Conservation (phyloP, 2,329 filamentous ascomycete species). For the Ophiostoma novo-ulmi region DNA sequence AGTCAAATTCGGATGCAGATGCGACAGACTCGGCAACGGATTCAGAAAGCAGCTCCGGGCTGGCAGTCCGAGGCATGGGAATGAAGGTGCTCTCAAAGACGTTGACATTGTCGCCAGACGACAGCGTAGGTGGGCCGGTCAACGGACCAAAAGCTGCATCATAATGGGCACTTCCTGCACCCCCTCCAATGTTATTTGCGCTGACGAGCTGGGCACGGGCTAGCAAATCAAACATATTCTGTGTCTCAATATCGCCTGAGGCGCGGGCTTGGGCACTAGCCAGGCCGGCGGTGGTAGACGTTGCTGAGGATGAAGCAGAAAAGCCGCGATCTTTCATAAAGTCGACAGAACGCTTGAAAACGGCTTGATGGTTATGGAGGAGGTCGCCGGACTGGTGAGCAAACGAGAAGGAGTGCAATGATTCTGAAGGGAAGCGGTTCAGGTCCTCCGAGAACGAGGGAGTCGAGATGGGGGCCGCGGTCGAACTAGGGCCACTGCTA, state of each 20-base stretch:
- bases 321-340: constrained; percentile 93
- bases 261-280: constrained; percentile 77
- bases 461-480: constrained; percentile 50
- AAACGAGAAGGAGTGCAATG: constrained; percentile 96
- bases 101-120: constrained; percentile 56
- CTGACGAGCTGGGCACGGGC: constrained; percentile 75
- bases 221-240: constrained; percentile 85
- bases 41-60: constrained; percentile 39
- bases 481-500: constrained; percentile 46
- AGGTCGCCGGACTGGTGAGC: constrained; percentile 91
- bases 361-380: constrained; percentile 85
- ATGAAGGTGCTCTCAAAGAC: constrained; percentile 79
- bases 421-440: constrained; percentile 88
- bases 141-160: constrained; percentile 52
- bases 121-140: constrained; percentile 71
- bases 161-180: constrained; percentile 36
- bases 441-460: constrained; percentile 83
- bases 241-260: constrained; percentile 77
- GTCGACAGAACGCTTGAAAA: constrained; percentile 87
- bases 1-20: constrained; percentile 28
- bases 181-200: constrained; percentile 54
- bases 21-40: constrained; percentile 30
- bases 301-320: constrained; percentile 41
- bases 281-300: constrained; percentile 58
- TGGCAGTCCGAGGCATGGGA: constrained; percentile 45